Percentiles rank a stretch among this genome's conserved stretches.
phyloP scores from a whole-genome alignment of 352 stramenopile genomes.

The Globisporangium spiculum region DNA sequence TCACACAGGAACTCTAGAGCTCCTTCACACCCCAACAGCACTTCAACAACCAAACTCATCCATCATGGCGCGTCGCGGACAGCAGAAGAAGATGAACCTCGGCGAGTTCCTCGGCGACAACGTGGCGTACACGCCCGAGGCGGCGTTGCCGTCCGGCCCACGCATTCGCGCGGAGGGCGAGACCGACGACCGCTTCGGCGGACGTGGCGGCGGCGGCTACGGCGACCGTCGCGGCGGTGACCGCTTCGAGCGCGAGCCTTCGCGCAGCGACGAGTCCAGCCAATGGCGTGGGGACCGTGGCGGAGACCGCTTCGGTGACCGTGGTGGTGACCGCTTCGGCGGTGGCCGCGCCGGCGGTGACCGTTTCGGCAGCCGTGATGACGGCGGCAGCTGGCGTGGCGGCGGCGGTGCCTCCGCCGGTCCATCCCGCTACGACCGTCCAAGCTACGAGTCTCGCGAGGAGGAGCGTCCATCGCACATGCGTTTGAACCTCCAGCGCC shows the following conservation, averaged over 20 bases:
- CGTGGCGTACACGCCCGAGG: constrained; percentile 60
- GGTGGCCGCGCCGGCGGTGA: constrained; percentile 23
- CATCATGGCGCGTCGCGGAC: constrained; percentile 39
- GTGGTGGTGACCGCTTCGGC: constrained; percentile 11
- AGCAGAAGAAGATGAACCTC: constrained; percentile 66
- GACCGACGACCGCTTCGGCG: constrained; percentile 40
- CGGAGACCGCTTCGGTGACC: constrained; percentile 19
- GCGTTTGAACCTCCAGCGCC: constrained; percentile 72
- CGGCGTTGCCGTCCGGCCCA: constrained; percentile 54
- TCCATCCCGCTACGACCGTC: constrained; percentile 68
- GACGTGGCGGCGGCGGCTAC: constrained; percentile 28
- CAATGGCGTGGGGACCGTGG: constrained; percentile 50
- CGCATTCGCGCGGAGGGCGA: constrained; percentile 45
- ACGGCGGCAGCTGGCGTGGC: constrained; percentile 19
- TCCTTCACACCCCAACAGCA: background rate
- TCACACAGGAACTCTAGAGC: background rate
- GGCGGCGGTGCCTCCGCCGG: constrained; percentile 26
- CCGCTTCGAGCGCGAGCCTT: constrained; percentile 37
- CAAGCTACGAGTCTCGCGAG: constrained; percentile 48
- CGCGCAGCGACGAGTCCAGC: constrained; percentile 46
- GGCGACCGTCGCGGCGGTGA: constrained; percentile 25
- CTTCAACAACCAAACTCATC: background rate
- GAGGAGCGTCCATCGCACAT: constrained; percentile 77
- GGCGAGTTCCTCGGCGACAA: constrained; percentile 74
- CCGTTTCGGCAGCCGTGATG: constrained; percentile 20